Evolutionary conservation across 208 protist species (phyloP), one percentile per base, ranked within the genome.

Genomic region (Acanthamoeba healyi): DNA sequence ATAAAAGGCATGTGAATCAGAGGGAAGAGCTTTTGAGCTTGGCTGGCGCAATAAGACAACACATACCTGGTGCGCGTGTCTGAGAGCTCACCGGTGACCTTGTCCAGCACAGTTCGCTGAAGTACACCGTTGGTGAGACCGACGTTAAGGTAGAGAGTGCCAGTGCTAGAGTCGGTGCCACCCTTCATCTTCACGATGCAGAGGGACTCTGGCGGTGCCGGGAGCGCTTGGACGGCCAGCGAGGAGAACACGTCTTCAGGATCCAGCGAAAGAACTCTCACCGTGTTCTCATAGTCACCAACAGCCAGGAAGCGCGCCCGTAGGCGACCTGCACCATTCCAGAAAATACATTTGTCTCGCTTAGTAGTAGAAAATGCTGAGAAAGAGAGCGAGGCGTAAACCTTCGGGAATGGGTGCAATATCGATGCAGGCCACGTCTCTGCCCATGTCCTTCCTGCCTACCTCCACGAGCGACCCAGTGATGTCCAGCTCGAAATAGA

Each of bases 401-500:
- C 96, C 97, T n/a, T 94, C 93, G 40, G 96, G 94, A 19, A 98
- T 81, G 38, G 94, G 63, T 6, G 92, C 96, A 44, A 98, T 40
- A n/a, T 95, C 97, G 9, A 98, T 32, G 79, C 94, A 97, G 7
- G 93, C 26, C 1, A 98, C 67, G 38, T 98, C 96, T 40, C 65
- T n/a, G 17, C 94, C 58, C 40, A 89, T 74, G 22, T 98, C 96
- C 58, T 97, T 96, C 26, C 94, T 96, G 51, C 96, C 94, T 0
- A 98, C 38, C 91, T 99, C 97, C 36, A 96, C 94, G 0, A 99
- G 94, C 42, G 96, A 79, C 24, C 96, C 96, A 44, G 56, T 65
- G 32, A 93, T 74, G 70, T 99, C 98, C 38, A 98, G 95, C 94
- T 99, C 98, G 95, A 99, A 99, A 86, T 98, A 98, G 40, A 98